Base-by-base conservation (phyloP, 2,329 filamentous ascomycete genomes). In the Paramyrothecium roridum region DNA sequence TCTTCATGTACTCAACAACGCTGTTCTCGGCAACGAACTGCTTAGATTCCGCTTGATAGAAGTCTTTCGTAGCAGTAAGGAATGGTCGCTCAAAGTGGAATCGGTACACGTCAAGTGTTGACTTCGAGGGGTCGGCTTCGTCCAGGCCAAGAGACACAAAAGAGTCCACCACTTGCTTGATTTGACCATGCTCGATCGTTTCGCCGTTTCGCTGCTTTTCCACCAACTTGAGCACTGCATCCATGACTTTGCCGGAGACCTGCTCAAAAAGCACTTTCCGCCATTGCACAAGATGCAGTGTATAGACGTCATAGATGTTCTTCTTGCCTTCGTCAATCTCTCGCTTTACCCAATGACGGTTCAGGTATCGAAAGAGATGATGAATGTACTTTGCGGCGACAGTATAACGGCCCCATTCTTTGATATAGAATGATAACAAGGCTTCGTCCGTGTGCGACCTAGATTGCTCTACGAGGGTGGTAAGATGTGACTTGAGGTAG, bases 1-100 rank as follows among this genome's bases (percentile, higher is more conserved):
- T 99, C 80, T 98, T 98, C 95, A 99, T 98, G 76, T 98, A 99
- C 69, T 99, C 95, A 34, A 99, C 93, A 3, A 99, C 92, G 60
- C 90, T 96, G 71, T 99, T 99, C 72, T 98, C 93, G 12, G 92
- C 90, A 34, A 99, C 86, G 69, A 99, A 99, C 60, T 92, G 89
- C 65, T 91, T 91, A 20, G 95, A 98, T 72, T 99, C 96, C 48
- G 89, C 87, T 64, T 91, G 82, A 72, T 99, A 99, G 76, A 96
- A 99, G 30, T 81, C 76, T 64, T 84, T 85, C 11, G 95, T 99
- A 3, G 92, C 91, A 7, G 82, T 81, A 52, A 99, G 82, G 81
- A 97, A 99, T 1, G 96, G 95, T 65, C 84, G 85, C 76, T 99
- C 93, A 68, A 99, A 99, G 75, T 92, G 90, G 70, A 82, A 87